Percentiles rank a stretch among this genome's conserved stretches.
phyloP scores from a whole-genome alignment of 2,329 filamentous ascomycete species.

The Dichotomopilus funicola region DNA sequence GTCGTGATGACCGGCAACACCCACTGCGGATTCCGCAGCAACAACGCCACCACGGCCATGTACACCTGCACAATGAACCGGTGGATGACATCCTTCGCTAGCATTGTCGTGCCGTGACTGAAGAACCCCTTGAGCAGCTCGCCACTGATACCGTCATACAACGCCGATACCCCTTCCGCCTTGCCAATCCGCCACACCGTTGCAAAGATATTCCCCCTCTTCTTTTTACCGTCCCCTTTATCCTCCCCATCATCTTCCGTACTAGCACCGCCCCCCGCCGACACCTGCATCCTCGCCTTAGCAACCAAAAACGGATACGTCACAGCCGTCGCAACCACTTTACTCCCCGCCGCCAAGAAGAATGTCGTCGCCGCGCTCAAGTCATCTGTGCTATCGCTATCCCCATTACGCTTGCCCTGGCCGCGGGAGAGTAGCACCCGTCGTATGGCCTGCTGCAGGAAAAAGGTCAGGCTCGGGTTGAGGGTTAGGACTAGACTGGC shows the following conservation, averaged over 20 bases:
- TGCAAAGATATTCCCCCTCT: conserved; percentile 50
- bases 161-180: conserved; percentile 58
- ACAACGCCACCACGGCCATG: conserved; percentile 51
- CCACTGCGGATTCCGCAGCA: conserved; percentile 38
- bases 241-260: conserved; percentile 13
- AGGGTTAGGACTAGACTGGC: conserved; percentile 73
- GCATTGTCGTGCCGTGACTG: conserved; percentile 79
- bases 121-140: conserved; percentile 81
- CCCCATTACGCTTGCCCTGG: no score
- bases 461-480: conserved; percentile 81
- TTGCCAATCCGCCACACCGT: conserved; percentile 52
- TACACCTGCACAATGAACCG: conserved; percentile 65
- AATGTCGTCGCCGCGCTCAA: conserved; percentile 33
- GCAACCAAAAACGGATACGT: conserved; percentile 84
- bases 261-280: conserved; percentile 28
- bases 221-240: conserved; percentile 16
- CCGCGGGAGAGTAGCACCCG: conserved; percentile 46
- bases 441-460: conserved; percentile 68
- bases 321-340: conserved; percentile 65
- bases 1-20: conserved; percentile 29
- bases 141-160: conserved; percentile 71
- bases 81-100: conserved; percentile 75
- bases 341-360: conserved; percentile 64
- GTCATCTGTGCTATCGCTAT: no score
- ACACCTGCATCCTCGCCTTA: conserved; percentile 70